A percentile compares a stretch with the other conserved stretches of the same genome.
Conservation (phyloP, 2,329 filamentous ascomycete genomes). For the Botrytis fragariae region DNA sequence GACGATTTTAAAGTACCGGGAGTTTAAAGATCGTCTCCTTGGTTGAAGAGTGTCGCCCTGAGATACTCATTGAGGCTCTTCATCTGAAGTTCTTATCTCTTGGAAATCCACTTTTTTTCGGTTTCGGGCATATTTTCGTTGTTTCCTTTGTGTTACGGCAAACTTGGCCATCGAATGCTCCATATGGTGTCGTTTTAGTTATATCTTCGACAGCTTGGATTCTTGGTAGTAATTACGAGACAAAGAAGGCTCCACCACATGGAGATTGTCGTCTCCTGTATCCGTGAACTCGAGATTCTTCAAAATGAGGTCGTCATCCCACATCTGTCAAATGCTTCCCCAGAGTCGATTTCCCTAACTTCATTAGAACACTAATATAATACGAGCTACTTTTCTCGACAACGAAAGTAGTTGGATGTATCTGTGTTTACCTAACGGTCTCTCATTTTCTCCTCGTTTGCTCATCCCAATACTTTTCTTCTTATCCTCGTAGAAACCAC, state of each 20-base stretch:
- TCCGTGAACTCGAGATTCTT: slow-evolving; percentile 6
- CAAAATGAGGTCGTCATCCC: slow-evolving; percentile 18
- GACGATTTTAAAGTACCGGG: slow-evolving; percentile 11
- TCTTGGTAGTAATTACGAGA: slow-evolving; percentile 18
- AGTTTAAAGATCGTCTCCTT: slow-evolving; percentile 9
- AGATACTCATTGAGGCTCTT: slow-evolving; percentile 6
- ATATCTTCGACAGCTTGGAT: slow-evolving; percentile 3
- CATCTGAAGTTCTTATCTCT: slow-evolving; percentile 9
- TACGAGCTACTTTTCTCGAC: slow-evolving; percentile 7
- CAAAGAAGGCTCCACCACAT: slow-evolving; percentile 14
- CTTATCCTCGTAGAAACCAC: not conserved
- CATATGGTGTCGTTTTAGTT: slow-evolving; percentile 17
- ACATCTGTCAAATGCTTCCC: slow-evolving; percentile 3
- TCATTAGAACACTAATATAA: slow-evolving; percentile 11
- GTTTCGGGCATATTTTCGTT: slow-evolving; percentile 15
- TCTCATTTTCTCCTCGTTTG: not conserved
- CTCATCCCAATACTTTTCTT: not conserved
- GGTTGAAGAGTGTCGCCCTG: not conserved
- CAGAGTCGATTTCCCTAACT: slow-evolving; percentile 14
- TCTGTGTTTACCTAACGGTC: not conserved
- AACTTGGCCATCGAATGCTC: slow-evolving; percentile 11
- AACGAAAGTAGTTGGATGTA: not conserved
- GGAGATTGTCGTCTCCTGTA: slow-evolving; percentile 1
- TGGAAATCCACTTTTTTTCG: slow-evolving; percentile 7
- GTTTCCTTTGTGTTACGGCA: slow-evolving; percentile 20